Evolutionary conservation across 2,329 filamentous ascomycete species (phyloP).

Genomic region (Alternaria sp.): DNA sequence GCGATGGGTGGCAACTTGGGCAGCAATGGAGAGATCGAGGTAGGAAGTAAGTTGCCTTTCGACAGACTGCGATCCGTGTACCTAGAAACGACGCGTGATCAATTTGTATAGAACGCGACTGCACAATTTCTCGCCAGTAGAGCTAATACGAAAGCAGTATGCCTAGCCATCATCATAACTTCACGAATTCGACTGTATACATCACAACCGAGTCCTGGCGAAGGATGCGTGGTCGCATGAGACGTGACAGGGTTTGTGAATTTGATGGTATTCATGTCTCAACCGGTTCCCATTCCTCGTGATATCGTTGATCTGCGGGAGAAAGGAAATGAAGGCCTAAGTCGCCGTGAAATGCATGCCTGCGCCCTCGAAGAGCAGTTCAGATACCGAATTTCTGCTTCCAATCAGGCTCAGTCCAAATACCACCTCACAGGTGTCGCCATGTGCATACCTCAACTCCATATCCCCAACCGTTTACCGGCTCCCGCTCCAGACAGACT

Average conservation of each 20-base stretch:
- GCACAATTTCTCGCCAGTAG: background rate
- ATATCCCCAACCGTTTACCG: conserved; percentile 56
- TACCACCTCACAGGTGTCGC: background rate
- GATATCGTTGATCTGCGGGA: conserved; percentile 42
- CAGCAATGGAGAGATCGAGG: background rate
- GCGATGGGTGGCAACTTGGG: background rate
- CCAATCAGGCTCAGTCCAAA: conserved; percentile 25
- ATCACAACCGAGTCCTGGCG: conserved; percentile 8
- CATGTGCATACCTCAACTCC: conserved; percentile 45
- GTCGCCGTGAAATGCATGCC: conserved; percentile 44
- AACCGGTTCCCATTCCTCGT: conserved; percentile 45
- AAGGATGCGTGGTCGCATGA: conserved; percentile 9
- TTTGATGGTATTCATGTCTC: conserved; percentile 44
- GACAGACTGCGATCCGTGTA: conserved; percentile 1
- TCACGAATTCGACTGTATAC: background rate
- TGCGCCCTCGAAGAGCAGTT: conserved; percentile 35
- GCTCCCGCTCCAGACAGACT: conserved; percentile 90
- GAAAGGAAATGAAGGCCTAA: conserved; percentile 39
- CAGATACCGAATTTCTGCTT: conserved; percentile 43
- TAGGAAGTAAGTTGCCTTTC: background rate
- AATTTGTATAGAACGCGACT: background rate
- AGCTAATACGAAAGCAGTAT: background rate
- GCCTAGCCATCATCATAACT: background rate
- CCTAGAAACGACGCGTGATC: conserved; percentile 7
- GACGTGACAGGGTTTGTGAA: conserved; percentile 34